Conservation (phyloP, 2,329 filamentous ascomycete species). For the Myotisia sp. region DNA sequence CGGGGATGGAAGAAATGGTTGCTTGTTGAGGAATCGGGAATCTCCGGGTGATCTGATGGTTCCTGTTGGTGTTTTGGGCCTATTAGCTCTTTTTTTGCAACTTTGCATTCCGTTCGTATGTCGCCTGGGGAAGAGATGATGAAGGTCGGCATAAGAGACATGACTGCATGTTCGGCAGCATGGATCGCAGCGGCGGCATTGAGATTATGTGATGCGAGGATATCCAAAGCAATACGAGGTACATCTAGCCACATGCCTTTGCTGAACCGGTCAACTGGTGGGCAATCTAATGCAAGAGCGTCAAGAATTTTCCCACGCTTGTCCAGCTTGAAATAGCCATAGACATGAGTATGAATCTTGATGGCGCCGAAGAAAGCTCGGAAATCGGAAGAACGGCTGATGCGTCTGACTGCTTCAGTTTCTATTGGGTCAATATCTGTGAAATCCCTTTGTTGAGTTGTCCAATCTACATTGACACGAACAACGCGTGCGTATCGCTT, state of each 20-base stretch:
- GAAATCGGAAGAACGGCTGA: constrained; percentile 44
- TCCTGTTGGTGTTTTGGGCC: constrained; percentile 5
- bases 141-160: constrained; percentile 78
- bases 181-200: constrained; percentile 85
- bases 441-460: constrained; percentile 78
- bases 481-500: constrained; percentile 74
- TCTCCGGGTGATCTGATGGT: constrained; percentile 1
- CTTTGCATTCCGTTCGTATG: constrained; percentile 88
- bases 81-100: constrained; percentile 66
- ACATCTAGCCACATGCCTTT: constrained; percentile 96
- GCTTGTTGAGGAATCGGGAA: constrained; percentile 4
- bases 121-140: constrained; percentile 83
- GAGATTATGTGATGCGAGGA: constrained; percentile 56
- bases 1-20: constrained; percentile 12
- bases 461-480: constrained; percentile 86
- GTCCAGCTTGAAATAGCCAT: constrained; percentile 96
- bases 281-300: constrained; percentile 83
- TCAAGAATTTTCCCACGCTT: constrained; percentile 72
- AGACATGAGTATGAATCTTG: constrained; percentile 74
- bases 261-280: constrained; percentile 67
- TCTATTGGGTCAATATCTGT: constrained; percentile 90
- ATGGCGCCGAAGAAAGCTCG: constrained; percentile 77
- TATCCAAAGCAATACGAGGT: constrained; percentile 61
- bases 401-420: constrained; percentile 69
- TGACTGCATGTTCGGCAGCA: constrained; percentile 80